Base-by-base conservation (phyloP, 2,329 filamentous ascomycete genomes). In the Ophiocordyceps camponoti-leonardi region DNA sequence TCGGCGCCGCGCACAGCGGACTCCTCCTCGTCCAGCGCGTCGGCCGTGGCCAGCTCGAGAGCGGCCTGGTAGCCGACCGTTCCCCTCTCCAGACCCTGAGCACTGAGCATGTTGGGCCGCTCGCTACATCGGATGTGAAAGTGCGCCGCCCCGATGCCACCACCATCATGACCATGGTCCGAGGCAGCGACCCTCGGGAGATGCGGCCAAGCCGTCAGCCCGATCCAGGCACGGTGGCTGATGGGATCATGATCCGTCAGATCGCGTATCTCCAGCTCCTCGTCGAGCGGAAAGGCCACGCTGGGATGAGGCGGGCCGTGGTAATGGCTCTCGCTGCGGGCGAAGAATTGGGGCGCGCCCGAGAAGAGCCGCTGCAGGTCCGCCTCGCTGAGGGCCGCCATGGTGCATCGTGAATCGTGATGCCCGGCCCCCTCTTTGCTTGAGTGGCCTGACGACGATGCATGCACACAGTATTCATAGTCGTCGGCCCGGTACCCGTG, bases 261-360 rank as follows among this genome's bases (percentile, higher is more conserved):
- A 56, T 83, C 78, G 46, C 73, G 68, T 51, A 80, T 76, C 52
- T 69, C 64, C 47, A 81, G 59, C 49, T 72, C 66, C 49, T 75
- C 69, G 57, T 84, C 76, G 71, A 79, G 83, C 1, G 79, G 80
- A 56, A 79, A 84, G 35, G 76, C 74, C 26, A 80, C 77, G 43
- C 68, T 75, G 20, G 80, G 79, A 52, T 77, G 71, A 20, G 74
- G 73, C 35, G 76, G 73, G 44, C 70, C 75, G 48, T 69, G 71
- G 56, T 68, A 73, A 58, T 78, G 73, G 37, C 73, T 72, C 52
- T 77, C 71, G 47, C 69, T 72, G 45, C 74, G 70, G 51, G 75
- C 71, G 58, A 77, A 79, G 64, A 81, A 85, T 57, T 83, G 79
- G 50, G 81, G 81, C 41, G 81, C 81, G n/a, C 81, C 81, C 23